Base-by-base conservation (phyloP, 306 rosid genomes). In the Arachis stenosperma region DNA sequence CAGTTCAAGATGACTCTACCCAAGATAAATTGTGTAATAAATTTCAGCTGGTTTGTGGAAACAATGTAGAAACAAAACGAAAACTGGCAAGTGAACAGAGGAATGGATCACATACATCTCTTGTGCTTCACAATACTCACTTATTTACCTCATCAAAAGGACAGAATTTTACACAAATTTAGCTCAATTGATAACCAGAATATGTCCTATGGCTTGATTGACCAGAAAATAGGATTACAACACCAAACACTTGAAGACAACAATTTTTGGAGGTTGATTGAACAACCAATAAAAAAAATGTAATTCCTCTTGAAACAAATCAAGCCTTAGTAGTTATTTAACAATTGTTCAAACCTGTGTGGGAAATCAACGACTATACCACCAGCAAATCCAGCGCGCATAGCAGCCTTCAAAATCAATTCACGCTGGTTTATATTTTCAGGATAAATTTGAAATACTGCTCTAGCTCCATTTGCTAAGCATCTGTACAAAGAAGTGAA, bases 351-450 rank as follows among this genome's bases (percentile, higher is more conserved):
- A 62, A 78, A 94, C 99, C 99, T 94, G 85, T 91, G 92, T 41
- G 99, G 99, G 77, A 11, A 94, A 83, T 94, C 99, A 47, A 94
- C 95, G 9, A 94, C 96, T 22, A 91, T 76, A 36, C 97, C 96
- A 71, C 99, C 99, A 22, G 91, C 79, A 85, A 94, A 94, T 79
- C 99, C 99, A 77, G 96, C 95, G 22, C 79, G 85, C 97, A 94
- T 91, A 55, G 97, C 99, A 66, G 81, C 87, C 67, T 72, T 82
- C 80, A 94, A 72, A 75, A 89, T 94, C 85, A 94, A 84, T 65
- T 82, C 96, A 17, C 96, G 97, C 73, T 88, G 95, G 51, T 78
- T 61, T 39, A 85, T 6, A 70, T 88, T 89, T 86, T 91, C 92
- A 46, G 96, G 96, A 77, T 94, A 94, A 55, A 88, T 36, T 83